Conservation (phyloP, 306 rosid species). For the Quercus gilva region DNA sequence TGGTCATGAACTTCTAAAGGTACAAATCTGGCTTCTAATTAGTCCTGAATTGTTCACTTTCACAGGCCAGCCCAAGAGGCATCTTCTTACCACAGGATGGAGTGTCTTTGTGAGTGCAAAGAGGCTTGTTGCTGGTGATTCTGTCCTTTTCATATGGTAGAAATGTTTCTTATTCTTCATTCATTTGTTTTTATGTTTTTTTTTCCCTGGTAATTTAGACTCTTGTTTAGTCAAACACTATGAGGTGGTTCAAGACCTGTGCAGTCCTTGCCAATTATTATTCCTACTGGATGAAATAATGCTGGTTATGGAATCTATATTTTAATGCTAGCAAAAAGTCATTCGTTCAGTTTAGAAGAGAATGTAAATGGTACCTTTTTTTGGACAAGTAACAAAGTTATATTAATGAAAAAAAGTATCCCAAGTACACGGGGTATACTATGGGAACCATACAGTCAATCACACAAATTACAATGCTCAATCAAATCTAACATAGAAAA, state of each 20-base stretch:
- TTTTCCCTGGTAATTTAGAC: background rate
- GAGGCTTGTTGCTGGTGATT: slow-evolving; percentile 80
- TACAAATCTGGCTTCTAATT: slow-evolving; percentile 12
- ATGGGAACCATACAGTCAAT: no score
- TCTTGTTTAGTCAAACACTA: background rate
- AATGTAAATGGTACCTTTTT: background rate
- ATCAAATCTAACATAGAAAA: no score
- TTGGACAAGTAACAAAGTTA: background rate
- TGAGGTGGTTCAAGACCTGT: background rate
- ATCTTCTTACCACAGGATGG: slow-evolving; percentile 82
- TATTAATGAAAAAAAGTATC: no score
- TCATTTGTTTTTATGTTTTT: background rate
- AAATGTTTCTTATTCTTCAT: slow-evolving; percentile 1
- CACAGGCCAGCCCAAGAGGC: slow-evolving; percentile 80
- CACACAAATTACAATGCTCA: no score
- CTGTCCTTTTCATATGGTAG: slow-evolving; percentile 74
- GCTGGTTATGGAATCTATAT: background rate
- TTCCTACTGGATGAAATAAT: background rate
- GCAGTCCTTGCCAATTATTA: background rate
- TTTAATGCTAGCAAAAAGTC: background rate
- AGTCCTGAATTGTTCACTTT: background rate
- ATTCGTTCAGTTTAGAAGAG: background rate
- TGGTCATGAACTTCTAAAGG: background rate
- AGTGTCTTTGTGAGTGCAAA: slow-evolving; percentile 74
- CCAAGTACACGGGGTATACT: no score